Percentiles rank a stretch among this genome's conserved stretches.
phyloP scores from a whole-genome alignment of 805 yeast genomes.

The Kazachstania martiniae region DNA sequence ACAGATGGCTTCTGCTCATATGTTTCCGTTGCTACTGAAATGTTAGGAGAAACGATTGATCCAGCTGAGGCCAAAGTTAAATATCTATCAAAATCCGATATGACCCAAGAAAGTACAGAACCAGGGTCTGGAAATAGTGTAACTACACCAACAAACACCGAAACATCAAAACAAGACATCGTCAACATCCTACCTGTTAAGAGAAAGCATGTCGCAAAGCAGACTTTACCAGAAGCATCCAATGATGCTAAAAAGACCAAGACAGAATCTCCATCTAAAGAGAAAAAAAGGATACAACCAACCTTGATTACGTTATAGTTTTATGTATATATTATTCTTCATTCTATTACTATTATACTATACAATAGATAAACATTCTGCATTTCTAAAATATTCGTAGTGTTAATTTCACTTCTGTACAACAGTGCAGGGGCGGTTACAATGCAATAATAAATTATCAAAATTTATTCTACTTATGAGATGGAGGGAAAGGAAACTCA shows the following conservation, averaged over 20 bases:
- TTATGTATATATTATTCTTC: not conserved
- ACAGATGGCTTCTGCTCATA: conserved; percentile 89
- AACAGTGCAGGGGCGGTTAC: too few species aligned
- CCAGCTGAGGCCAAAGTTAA: conserved; percentile 3
- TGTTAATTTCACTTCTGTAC: too few species aligned
- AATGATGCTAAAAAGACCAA: not conserved
- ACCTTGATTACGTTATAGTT: conserved; percentile 5
- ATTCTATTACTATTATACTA: too few species aligned
- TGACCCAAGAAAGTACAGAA: not conserved
- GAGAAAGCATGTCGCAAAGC: conserved; percentile 4
- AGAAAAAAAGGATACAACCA: conserved; percentile 17
- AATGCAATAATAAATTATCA: not conserved
- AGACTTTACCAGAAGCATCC: not conserved
- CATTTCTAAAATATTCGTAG: too few species aligned
- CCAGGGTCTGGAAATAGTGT: not conserved
- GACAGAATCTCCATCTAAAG: conserved; percentile 4
- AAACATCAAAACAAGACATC: conserved; percentile 4
- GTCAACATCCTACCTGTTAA: conserved; percentile 17
- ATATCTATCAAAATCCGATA: not conserved
- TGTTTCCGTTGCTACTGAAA: conserved; percentile 39
- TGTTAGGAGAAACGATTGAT: conserved; percentile 42
- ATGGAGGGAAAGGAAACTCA: conserved; percentile 47
- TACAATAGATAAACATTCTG: too few species aligned
- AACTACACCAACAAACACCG: not conserved
- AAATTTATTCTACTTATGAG: too few species aligned